Base-by-base conservation (phyloP, 1,139 yeast species). In the Sugiyamaella castrensis region DNA sequence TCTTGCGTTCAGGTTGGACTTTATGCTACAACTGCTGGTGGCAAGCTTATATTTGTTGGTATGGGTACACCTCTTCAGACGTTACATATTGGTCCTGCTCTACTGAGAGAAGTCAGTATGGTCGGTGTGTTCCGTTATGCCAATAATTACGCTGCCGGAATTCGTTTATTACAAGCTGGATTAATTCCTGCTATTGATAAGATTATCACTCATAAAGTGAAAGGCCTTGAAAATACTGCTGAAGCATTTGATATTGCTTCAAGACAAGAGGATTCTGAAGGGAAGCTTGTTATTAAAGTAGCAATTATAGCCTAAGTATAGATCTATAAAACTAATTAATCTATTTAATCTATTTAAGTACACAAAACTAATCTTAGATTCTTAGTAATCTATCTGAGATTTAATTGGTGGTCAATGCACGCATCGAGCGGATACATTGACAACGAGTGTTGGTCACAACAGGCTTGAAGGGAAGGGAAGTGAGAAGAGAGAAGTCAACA, bases 21-120 rank as follows among this genome's bases (percentile, higher is more conserved):
- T 76, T 59, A 72, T 69, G 67, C 66, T n/a, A 57, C 66, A 36
- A 49, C 54, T 15, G 54, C 67, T 16, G 67, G 67, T 26, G 66
- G 66, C 4, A 53, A 54, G 41, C 55, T 63, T 39, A 54, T 63
- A 57, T 55, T 63, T 40, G 66, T 63, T 12, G 67, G 67, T 16
- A 63, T 63, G 67, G 67, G 67, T 19, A 51, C 53, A 40, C 67
- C 68, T 16, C 43, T 63, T 37, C 65, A 59, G 37, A 64, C 64
- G 19, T 53, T 64, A 11, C 68, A 63, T 47, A 48, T 63, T 33
- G 65, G 62, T n/a, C 57, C 67, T 6, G 68, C 68, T 13, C 54
- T 60, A 34, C 48, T 59, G 8, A 57, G 67, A 31, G 68, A 64
- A 42, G 63, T 64, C 28, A 67, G 63, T 39, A 53, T 64, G 29